Base-by-base conservation (phyloP, 257 asterid species). In the Cynanchum wilfordii region DNA sequence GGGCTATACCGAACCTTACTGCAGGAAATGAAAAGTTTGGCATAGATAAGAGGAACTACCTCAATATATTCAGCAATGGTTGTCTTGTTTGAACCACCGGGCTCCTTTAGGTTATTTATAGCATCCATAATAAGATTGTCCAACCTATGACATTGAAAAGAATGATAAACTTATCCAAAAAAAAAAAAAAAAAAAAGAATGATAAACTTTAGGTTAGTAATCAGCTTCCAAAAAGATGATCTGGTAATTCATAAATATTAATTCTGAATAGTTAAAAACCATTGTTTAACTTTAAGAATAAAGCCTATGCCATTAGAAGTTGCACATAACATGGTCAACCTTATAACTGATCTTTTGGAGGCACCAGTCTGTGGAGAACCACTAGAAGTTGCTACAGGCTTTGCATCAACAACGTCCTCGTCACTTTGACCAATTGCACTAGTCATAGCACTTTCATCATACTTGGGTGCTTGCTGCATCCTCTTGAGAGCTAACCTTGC, bases 61-160 rank as follows among this genome's bases (percentile, higher is more conserved):
- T 93, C 97, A 76, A 93, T 93, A 76, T 91, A 93, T 76, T 90
- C 81, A 67, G 96, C 96, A 59, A 93, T 93, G 47, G 95, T 84
- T 55, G 89, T 84, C 90, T 89, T 93, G 89, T 82, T 89, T 72
- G 96, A 91, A 82, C 97, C 96, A 78, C 89, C 88, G 68, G 88
- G 88, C 82, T 91, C 96, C 86, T 84, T 88, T 83, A 91, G 78
- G 84, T 78, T 88, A 83, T 75, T 88, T 80, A 93, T 88, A 79
- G 98, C 98, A 79, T 93, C 98, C 85, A 91, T 79, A 40, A 93
- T 87, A 80, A 93, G 97, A 81, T 87, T 86, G 77, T 91, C 98
- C 95, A 91, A 81, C 94, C 98, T 93, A 80, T 57, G 73, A 69
- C 62, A 83, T 54, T 51, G 60, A 70, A 77, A 70, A 52, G 66